Evolutionary conservation across 2,329 filamentous ascomycete species (phyloP).

Genomic region (Massarina eburnea): DNA sequence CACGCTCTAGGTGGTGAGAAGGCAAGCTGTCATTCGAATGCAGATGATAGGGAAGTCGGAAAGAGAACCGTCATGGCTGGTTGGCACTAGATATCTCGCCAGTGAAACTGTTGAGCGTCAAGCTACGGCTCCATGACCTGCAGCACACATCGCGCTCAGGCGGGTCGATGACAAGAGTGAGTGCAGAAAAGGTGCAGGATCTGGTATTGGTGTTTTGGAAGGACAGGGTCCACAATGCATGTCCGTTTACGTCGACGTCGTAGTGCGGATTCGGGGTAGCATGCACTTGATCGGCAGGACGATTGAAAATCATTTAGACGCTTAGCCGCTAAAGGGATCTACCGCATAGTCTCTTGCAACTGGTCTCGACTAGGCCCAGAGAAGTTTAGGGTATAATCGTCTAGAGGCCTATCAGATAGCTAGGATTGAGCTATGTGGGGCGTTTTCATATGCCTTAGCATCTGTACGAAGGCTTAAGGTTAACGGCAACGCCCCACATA

Average conservation of each 20-base stretch:
- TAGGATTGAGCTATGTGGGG: too few relatives aligned
- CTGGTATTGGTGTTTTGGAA: background rate
- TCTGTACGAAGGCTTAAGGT: too few relatives aligned
- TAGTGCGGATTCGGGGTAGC: background rate
- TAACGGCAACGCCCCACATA: too few relatives aligned
- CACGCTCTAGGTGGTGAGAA: too few relatives aligned
- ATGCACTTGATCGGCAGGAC: constrained; percentile 3
- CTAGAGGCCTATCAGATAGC: too few relatives aligned
- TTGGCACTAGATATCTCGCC: background rate
- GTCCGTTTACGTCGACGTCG: background rate
- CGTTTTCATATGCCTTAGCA: too few relatives aligned
- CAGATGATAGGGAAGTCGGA: too few relatives aligned
- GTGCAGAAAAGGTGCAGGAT: background rate
- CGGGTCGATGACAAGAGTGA: background rate
- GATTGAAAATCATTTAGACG: background rate
- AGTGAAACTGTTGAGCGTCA: background rate
- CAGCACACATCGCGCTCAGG: background rate
- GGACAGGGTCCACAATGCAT: background rate
- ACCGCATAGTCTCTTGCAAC: too few relatives aligned
- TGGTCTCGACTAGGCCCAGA: too few relatives aligned
- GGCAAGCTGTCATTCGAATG: too few relatives aligned
- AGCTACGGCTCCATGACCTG: background rate
- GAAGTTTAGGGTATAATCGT: too few relatives aligned
- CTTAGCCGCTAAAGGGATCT: constrained; percentile 2
- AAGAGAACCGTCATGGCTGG: background rate